Evolutionary conservation across 2,329 filamentous ascomycete species (phyloP).

Genomic region (Verticillium nubilum): DNA sequence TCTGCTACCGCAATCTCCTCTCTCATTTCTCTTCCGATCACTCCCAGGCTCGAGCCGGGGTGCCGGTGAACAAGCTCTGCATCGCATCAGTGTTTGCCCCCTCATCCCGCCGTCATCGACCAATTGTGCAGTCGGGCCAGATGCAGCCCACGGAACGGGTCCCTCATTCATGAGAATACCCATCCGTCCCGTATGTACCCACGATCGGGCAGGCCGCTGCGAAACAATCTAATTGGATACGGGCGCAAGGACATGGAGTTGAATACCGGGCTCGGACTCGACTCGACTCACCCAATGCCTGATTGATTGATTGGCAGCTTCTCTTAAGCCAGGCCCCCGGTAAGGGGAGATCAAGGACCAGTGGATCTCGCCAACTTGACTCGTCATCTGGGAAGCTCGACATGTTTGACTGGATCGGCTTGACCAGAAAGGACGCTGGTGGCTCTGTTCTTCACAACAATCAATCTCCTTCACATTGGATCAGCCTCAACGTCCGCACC

Average conservation of each 20-base stretch:
- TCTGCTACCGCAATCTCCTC: constrained; percentile 2
- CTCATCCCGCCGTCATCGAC: neutral
- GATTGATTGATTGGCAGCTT: neutral
- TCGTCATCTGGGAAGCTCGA: neutral
- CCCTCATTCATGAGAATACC: neutral
- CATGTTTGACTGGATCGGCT: neutral
- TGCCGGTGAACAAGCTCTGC: neutral
- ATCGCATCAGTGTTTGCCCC: neutral
- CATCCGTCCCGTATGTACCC: neutral
- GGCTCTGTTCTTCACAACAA: neutral
- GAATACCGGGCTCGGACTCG: neutral
- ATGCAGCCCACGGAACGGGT: neutral
- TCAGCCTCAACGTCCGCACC: neutral
- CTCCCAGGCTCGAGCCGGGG: neutral
- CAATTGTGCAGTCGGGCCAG: neutral
- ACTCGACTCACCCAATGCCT: neutral
- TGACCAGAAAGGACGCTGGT: neutral
- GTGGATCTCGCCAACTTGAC: neutral
- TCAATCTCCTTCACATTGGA: neutral
- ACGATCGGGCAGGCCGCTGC: neutral
- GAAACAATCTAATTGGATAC: neutral
- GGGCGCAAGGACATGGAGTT: neutral
- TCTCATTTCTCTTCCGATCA: neutral
- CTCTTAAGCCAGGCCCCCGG: neutral
- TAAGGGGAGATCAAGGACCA: neutral